These are phyloP conservation scores for Vickermania spadyakhi DNA, from an alignment of 208 protist genomes.

Conservation along the genomic window DNA sequence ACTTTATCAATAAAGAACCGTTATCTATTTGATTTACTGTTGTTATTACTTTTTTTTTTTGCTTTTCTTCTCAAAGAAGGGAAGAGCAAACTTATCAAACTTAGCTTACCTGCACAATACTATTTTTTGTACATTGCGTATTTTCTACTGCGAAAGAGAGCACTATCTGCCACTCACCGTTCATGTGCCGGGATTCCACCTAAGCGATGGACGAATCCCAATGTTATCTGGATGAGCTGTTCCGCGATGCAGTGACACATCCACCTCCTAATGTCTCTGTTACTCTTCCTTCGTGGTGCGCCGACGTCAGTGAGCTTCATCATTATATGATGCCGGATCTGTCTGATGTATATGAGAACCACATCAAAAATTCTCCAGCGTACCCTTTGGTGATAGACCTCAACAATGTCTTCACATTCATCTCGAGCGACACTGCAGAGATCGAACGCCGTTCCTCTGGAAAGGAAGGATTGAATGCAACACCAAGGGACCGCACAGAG, in stretches of 20 bases:
- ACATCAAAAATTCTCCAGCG: neutral
- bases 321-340: neutral
- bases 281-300: constrained; percentile 15
- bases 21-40: constrained; percentile 1
- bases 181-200: no score
- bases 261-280: constrained; percentile 38
- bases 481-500: neutral
- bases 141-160: no score
- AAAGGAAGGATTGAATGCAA: no score
- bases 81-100: neutral
- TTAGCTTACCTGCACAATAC: no score
- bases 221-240: constrained; percentile 31
- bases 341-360: neutral
- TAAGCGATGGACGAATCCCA: constrained; percentile 22
- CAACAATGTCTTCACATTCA: neutral
- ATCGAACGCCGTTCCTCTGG: neutral
- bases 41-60: constrained; percentile 5
- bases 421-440: neutral
- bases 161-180: no score
- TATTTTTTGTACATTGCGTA: no score
- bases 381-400: neutral
- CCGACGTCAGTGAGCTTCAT: constrained; percentile 20
- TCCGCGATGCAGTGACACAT: constrained; percentile 44
- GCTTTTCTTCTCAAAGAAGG: neutral
- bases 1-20: neutral